phyloP scores from a whole-genome alignment of 2,329 filamentous ascomycete species.

The Fusarium odoratissimum region DNA sequence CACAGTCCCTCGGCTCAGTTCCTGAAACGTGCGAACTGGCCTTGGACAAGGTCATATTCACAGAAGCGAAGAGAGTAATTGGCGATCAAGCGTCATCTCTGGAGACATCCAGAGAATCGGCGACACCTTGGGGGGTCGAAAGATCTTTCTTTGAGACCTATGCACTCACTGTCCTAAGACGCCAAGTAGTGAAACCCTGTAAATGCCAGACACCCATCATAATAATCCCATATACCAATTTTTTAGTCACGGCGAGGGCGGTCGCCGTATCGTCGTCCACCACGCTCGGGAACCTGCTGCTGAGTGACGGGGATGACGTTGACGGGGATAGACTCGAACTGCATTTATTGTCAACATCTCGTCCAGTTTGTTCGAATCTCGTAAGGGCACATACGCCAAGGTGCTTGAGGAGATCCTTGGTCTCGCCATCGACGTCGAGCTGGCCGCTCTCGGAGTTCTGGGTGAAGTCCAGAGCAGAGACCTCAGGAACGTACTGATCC shows the following conservation, averaged over 20 bases:
- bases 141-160: constrained; percentile 71
- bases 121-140: constrained; percentile 84
- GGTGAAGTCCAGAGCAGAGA: constrained; percentile 97
- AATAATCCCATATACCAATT: constrained; percentile 49
- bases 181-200: constrained; percentile 60
- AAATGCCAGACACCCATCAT: constrained; percentile 58
- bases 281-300: constrained; percentile 85
- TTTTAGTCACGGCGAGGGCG: constrained; percentile 59
- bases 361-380: not conserved
- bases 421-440: constrained; percentile 96
- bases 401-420: constrained; percentile 99
- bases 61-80: constrained; percentile 56
- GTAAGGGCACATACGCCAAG: constrained; percentile 82
- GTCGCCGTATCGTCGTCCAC: constrained; percentile 80
- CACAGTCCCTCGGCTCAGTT: constrained; percentile 13
- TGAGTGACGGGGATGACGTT: constrained; percentile 93
- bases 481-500: constrained; percentile 99
- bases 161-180: constrained; percentile 68
- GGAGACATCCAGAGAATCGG: constrained; percentile 73
- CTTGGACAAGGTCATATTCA: constrained; percentile 46
- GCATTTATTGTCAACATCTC: constrained; percentile 46
- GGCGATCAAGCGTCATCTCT: constrained; percentile 94
- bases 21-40: constrained; percentile 31
- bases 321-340: constrained; percentile 99
- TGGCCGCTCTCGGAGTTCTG: constrained; percentile 93